Conservation (phyloP, 371 early-diverging fungal genomes). For the Chytridium lagenaria region DNA sequence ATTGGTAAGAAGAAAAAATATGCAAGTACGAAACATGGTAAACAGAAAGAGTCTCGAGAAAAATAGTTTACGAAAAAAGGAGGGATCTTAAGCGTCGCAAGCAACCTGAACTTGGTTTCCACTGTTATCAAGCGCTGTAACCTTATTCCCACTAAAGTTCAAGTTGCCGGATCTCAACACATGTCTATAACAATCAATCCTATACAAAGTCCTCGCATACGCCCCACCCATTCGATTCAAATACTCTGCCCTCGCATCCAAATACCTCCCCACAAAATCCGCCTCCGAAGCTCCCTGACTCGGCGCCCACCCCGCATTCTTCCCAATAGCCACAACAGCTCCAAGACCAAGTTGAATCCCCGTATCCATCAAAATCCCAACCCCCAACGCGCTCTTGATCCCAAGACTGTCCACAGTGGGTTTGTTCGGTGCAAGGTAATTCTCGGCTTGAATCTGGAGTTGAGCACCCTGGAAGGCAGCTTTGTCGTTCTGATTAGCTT, state of each 20-base stretch:
- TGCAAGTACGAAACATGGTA: no score
- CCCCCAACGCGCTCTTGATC: slow-evolving; percentile 15
- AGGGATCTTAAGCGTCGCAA: no score
- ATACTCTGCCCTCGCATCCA: neutral
- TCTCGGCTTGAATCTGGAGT: neutral
- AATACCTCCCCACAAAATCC: neutral
- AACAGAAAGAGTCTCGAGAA: no score
- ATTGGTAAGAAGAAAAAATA: no score
- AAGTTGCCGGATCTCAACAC: slow-evolving; percentile 5
- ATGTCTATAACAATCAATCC: neutral
- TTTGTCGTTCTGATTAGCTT: neutral
- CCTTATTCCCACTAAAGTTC: slow-evolving; percentile 5
- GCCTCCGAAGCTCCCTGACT: neutral
- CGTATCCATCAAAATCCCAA: slow-evolving; percentile 5
- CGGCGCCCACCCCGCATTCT: neutral
- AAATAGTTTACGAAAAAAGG: no score
- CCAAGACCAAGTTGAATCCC: neutral
- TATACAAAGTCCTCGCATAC: neutral
- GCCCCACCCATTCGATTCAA: slow-evolving; percentile 1
- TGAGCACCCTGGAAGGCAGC: slow-evolving; percentile 21
- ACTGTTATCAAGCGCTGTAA: neutral
- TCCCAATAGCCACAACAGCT: no score
- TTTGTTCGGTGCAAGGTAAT: slow-evolving; percentile 19
- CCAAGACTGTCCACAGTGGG: slow-evolving; percentile 1
- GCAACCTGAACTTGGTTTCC: neutral